phyloP scores from a whole-genome alignment of 768 basidiomycete genomes.

The Erythrobasidium yunnanense region DNA sequence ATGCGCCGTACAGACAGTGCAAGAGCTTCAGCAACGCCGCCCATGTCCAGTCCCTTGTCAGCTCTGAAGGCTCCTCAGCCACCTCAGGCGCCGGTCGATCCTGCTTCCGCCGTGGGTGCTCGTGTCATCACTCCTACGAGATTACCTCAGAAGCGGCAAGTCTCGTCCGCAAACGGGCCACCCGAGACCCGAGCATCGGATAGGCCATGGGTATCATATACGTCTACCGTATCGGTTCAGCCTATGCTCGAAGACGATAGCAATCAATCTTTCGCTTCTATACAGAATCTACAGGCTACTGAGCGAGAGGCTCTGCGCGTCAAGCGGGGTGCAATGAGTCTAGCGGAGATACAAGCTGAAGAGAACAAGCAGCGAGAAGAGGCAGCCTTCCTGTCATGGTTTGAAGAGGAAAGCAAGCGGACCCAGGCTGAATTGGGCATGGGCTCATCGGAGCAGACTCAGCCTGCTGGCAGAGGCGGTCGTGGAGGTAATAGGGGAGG shows the following conservation, averaged over 20 bases:
- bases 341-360: constrained; percentile 36
- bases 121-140: constrained; percentile 34
- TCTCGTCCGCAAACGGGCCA: neutral
- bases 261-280: constrained; percentile 31
- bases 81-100: neutral
- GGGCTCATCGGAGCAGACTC: neutral
- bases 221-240: constrained; percentile 12
- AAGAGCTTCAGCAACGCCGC: constrained; percentile 1
- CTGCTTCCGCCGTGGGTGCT: constrained; percentile 23
- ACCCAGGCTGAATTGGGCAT: constrained; percentile 20
- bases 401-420: constrained; percentile 31
- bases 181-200: constrained; percentile 18
- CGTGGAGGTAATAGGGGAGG: neutral
- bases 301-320: constrained; percentile 27
- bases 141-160: neutral
- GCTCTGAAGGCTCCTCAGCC: neutral
- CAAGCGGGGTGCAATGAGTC: constrained; percentile 25
- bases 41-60: neutral
- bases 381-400: constrained; percentile 36
- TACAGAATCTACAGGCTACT: constrained; percentile 32
- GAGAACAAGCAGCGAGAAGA: constrained; percentile 29
- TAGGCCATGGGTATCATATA: constrained; percentile 34
- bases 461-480: neutral
- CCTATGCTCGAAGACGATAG: neutral
- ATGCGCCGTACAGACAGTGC: no score